Evolutionary conservation across 805 yeast species (phyloP), one percentile per base, ranked within the genome.

Genomic region (Saturnispora sekii): DNA sequence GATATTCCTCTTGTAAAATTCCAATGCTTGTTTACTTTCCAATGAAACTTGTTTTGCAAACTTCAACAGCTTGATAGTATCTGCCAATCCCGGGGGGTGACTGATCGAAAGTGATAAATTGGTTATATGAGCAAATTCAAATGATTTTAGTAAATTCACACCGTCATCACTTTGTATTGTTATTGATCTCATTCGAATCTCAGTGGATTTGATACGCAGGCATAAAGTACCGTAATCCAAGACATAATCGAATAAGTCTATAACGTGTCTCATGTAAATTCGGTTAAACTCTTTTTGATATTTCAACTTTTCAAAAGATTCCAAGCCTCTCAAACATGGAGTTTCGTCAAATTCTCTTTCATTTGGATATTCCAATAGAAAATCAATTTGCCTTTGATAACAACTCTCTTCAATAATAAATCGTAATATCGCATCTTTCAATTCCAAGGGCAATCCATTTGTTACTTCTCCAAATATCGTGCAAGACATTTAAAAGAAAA

Each of bases 211-310:
- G 11, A 38, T 8, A 10, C 28, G 31, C 9, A 43, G 17, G 38
- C 46, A 43, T 28, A 43, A 28, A 9, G 38, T 43, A 2, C 38
- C 41, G 28, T 43, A 43, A 33, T 43, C 46, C 16, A 43, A 12
- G 4, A 32, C 26, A 16, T 43, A 43, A 32, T 43, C 41, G 29
- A 43, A 43, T 30, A 30, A 14, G 6, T 21, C 37, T 26, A 43
- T 21, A 10, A 31, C 16, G 26, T 31, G n/a, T 17, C 32, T 32
- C 26, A 37, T n/a, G 26, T 31, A 36, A 10, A 31, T 10, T 5
- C 35, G n/a, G 15, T 14, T 36, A 3, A 31, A 12, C 5, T 28
- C 17, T 17, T 21, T 21, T 21, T 21, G 26, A 21, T 21, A 21
- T 21, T 21, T 6, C 26, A 21, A 21, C 26, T 21, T 21, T 6